Evolutionary conservation across 169 alveolate species (phyloP), one percentile per base, ranked within the genome.

Genomic region (Plasmodium chabaudi): DNA sequence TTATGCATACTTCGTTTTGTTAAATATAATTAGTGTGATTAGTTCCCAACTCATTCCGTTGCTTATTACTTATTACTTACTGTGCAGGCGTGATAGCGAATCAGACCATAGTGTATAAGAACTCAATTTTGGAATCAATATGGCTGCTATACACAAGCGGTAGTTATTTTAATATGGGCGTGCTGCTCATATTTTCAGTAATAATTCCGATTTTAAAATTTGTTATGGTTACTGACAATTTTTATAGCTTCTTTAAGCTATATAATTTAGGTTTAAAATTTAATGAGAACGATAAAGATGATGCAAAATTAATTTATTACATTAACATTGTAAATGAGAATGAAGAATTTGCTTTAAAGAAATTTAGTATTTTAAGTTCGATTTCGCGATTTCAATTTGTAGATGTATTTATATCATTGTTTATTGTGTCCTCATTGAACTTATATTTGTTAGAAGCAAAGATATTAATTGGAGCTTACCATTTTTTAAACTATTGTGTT

Each of bases 371-470:
- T 6, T 47, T 79, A 17, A 65, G 79, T 67, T 79, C 79, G 6
- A 79, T 79, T 10, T 79, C 89, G 0, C 51, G 89, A 19, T 79
- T 79, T 55, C 89, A 79, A 19, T 79, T 79, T 79, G 89, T 79
- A 9, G 89, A 79, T 59, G 89, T 79, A 4, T 65, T 79, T 4
- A 79, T 79, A 64, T 79, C 89, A 9, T 57, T 79, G 4, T 79
- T 79, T 46, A 79, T 79, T 15, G 89, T 67, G 3, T 79, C 89
- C 1, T 79, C 89, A 21, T 65, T 79, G 65, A 79, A 79, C 55
- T 47, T 79, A 19, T 79, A 79, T 55, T 53, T 79, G 17, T 21
- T 79, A 71, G 82, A 79, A 27, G 82, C 89, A 15, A 67, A 56
- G 34, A 51, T 79, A n/a, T 39, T 79, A 79, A 64, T 9, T 55